Base-by-base conservation (phyloP, 768 basidiomycete species). In the Kwoniella newhampshirensis region DNA sequence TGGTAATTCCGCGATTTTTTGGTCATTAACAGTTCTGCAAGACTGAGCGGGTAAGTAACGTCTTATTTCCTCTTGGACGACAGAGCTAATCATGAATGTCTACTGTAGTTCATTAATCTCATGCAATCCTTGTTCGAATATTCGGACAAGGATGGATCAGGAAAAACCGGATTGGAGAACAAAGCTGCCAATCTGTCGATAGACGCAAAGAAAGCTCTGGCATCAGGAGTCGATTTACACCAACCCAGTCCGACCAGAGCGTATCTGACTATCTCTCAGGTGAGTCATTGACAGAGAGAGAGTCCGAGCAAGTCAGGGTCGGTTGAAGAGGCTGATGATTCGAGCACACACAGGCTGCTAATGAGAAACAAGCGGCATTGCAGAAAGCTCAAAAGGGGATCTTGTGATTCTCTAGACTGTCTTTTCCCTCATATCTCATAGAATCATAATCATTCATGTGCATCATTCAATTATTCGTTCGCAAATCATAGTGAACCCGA, bases 181-280 rank as follows among this genome's bases (percentile, higher is more conserved):
- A 60, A 58, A 23, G 60, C 48, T 3, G 56, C 55, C 21, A 57
- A 50, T 37, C 39, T 57, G 27, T 57, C 59, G 15, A 54, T 47
- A 18, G 55, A 62, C 53, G 55, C 57, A 6, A 53, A 48, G 18
- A 59, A 62, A 46, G 46, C 56, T 36, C 26, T 45, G 26, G 28
- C 45, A 23, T 4, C 45, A 21, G 44, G 41, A 26, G 43, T 51
- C 4, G 66, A 61, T 18, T 64, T 64, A 25, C 43, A 60, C 20
- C 48, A 47, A 43, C 54, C 63, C 11, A 66, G 63, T 32, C 73
- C 73, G 0, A 67, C 63, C 7, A 63, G 66, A 37, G 74, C 75
- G 0, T 78, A 76, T 54, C 41, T 78, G 35, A 78, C 77, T 11
- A 75, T 78, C 17, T 77, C 75, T 9, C 76, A 77, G 63, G 74